Evolutionary conservation across 192 early-diverging fungal genomes (phyloP).

Genomic region (Dissophora globulifera): DNA sequence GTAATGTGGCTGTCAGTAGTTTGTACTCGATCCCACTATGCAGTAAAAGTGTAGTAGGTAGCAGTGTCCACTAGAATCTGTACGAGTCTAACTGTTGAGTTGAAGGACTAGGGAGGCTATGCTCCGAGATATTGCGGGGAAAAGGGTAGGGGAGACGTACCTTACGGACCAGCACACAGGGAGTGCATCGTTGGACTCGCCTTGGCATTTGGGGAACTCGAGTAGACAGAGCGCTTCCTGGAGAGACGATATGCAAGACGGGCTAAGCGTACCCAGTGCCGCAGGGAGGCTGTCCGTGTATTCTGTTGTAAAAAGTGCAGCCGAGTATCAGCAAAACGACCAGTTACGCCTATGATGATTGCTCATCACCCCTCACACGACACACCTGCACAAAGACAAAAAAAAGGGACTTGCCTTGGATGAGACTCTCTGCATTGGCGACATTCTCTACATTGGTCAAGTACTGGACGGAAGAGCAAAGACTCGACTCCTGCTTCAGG

Average conservation of each 20-base stretch:
- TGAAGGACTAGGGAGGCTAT: too few relatives aligned
- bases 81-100: too few relatives aligned
- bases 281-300: constrained; percentile 17
- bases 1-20: neutral
- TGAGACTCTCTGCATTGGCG: neutral
- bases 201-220: constrained; percentile 33
- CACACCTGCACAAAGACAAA: too few relatives aligned
- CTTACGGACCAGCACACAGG: constrained; percentile 43
- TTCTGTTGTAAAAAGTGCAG: too few relatives aligned
- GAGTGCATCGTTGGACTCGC: neutral
- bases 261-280: neutral
- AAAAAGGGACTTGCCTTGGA: constrained; percentile 15
- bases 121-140: too few relatives aligned
- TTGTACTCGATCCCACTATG: too few relatives aligned
- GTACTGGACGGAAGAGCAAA: constrained; percentile 31
- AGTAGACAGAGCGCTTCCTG: constrained; percentile 39
- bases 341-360: too few relatives aligned
- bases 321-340: too few relatives aligned
- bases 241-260: constrained; percentile 11
- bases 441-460: constrained; percentile 10
- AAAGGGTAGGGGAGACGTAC: neutral
- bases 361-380: too few relatives aligned
- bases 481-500: constrained; percentile 13
- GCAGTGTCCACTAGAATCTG: too few relatives aligned
- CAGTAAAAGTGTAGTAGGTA: too few relatives aligned